Conservation (phyloP, 768 basidiomycete genomes). For the Strobilomyces dryophilus region DNA sequence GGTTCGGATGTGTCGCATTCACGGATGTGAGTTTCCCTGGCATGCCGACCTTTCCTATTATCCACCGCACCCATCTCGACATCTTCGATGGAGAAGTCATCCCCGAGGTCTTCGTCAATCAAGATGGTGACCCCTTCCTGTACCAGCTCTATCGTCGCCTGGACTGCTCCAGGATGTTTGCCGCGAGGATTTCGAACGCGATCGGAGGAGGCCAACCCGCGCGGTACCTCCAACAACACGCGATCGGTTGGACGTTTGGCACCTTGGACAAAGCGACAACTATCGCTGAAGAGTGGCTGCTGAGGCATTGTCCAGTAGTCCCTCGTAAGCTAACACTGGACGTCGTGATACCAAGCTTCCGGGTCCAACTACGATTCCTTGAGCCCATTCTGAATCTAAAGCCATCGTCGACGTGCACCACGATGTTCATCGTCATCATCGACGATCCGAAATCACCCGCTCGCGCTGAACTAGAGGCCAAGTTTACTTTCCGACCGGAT, state of each 20-base stretch:
- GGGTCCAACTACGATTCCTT: slow-evolving; percentile 44
- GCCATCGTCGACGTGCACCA: slow-evolving; percentile 38
- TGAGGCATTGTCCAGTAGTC: slow-evolving; percentile 14
- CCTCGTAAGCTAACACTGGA: slow-evolving; percentile 47
- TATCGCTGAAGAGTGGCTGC: slow-evolving; percentile 36
- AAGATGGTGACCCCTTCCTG: slow-evolving; percentile 56
- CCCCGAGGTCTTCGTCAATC: slow-evolving; percentile 51
- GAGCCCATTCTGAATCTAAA: slow-evolving; percentile 42
- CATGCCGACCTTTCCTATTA: slow-evolving; percentile 59
- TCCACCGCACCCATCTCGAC: slow-evolving; percentile 53
- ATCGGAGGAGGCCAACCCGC: slow-evolving; percentile 45
- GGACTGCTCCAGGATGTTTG: slow-evolving; percentile 45
- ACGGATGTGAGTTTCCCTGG: slow-evolving; percentile 52
- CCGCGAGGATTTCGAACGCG: slow-evolving; percentile 38
- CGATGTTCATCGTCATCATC: slow-evolving; percentile 56
- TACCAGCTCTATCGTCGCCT: slow-evolving; percentile 60
- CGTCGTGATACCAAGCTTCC: slow-evolving; percentile 53
- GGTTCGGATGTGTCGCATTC: slow-evolving; percentile 57
- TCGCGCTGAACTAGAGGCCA: slow-evolving; percentile 35
- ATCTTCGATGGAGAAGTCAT: slow-evolving; percentile 49
- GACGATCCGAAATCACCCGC: slow-evolving; percentile 47
- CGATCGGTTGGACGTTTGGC: slow-evolving; percentile 46
- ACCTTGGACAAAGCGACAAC: slow-evolving; percentile 40
- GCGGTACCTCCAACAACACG: slow-evolving; percentile 45
- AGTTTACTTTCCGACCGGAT: slow-evolving; percentile 42